Percentiles rank a stretch among this genome's conserved stretches.
Conservation (phyloP, 768 basidiomycete species). For the Cystofilobasidium bisporidii region DNA sequence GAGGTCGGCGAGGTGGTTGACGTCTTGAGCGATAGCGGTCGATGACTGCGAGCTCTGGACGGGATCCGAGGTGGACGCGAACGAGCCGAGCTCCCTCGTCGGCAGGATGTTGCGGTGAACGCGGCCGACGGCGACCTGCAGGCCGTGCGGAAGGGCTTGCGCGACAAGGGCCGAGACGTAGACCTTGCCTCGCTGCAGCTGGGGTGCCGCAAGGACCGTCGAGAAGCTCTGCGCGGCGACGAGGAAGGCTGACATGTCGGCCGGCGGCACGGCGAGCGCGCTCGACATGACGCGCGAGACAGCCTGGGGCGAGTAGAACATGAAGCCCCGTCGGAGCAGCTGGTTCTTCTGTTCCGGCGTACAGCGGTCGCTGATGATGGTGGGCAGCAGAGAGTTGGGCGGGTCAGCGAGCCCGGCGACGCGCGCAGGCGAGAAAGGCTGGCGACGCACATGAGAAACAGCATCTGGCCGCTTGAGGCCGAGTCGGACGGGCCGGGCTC, state of each 20-base stretch:
- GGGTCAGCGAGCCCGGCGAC: no score
- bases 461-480: slow-evolving; percentile 40
- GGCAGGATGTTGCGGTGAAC: slow-evolving; percentile 37
- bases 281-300: slow-evolving; percentile 36
- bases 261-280: slow-evolving; percentile 36
- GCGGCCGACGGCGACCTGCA: slow-evolving; percentile 37
- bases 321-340: slow-evolving; percentile 36
- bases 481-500: slow-evolving; percentile 28
- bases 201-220: neutral
- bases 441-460: slow-evolving; percentile 36
- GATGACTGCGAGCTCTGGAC: neutral
- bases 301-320: slow-evolving; percentile 38
- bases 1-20: slow-evolving; percentile 40
- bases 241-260: slow-evolving; percentile 36
- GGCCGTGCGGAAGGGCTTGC: slow-evolving; percentile 40
- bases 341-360: slow-evolving; percentile 32
- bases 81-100: slow-evolving; percentile 37
- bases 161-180: slow-evolving; percentile 39
- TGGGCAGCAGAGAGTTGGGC: no score
- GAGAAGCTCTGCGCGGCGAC: slow-evolving; percentile 35
- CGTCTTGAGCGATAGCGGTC: slow-evolving; percentile 30
- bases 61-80: slow-evolving; percentile 20
- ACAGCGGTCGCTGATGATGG: slow-evolving; percentile 31
- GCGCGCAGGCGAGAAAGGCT: neutral
- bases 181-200: slow-evolving; percentile 34